A percentile compares a stretch with the other conserved stretches of the same genome.
Conservation (phyloP, 2,329 filamentous ascomycete species). For the Penicillium sclerotiorum region DNA sequence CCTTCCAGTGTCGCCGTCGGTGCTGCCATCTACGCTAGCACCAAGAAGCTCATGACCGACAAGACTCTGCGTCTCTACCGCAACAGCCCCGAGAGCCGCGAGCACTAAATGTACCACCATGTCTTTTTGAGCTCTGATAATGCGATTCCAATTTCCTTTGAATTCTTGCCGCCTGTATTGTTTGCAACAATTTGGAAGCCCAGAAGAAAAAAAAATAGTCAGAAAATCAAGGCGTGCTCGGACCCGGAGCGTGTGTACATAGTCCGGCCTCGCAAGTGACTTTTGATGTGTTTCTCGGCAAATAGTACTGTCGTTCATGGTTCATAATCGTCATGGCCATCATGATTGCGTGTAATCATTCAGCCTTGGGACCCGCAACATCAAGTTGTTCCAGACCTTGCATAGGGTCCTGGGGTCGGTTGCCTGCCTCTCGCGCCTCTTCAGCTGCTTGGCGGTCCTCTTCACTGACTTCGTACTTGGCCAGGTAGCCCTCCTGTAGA, state of each 20-base stretch:
- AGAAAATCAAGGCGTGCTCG: conserved; percentile 29
- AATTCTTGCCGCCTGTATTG: conserved; percentile 30
- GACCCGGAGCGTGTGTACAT: conserved; percentile 40
- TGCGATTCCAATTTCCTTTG: conserved; percentile 27
- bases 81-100: conserved; percentile 56
- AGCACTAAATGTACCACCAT: conserved; percentile 43
- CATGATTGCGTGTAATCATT: conserved; percentile 45
- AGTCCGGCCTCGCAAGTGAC: conserved; percentile 33
- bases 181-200: conserved; percentile 32
- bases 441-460: conserved; percentile 70
- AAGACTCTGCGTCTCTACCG: conserved; percentile 88
- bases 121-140: conserved; percentile 34
- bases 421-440: conserved; percentile 55
- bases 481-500: conserved; percentile 84
- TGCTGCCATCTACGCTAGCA: conserved; percentile 80
- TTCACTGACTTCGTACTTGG: conserved; percentile 81
- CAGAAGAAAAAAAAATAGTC: conserved; percentile 19
- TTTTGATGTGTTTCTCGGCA: conserved; percentile 30
- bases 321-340: conserved; percentile 8
- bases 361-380: conserved; percentile 85
- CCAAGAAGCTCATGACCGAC: conserved; percentile 82
- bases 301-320: conserved; percentile 31
- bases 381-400: conserved; percentile 91
- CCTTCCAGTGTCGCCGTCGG: conserved; percentile 63
- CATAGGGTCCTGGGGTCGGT: conserved; percentile 79